Evolutionary conservation across 2,329 filamentous ascomycete genomes (phyloP).

Genomic region (Calonectria montana): DNA sequence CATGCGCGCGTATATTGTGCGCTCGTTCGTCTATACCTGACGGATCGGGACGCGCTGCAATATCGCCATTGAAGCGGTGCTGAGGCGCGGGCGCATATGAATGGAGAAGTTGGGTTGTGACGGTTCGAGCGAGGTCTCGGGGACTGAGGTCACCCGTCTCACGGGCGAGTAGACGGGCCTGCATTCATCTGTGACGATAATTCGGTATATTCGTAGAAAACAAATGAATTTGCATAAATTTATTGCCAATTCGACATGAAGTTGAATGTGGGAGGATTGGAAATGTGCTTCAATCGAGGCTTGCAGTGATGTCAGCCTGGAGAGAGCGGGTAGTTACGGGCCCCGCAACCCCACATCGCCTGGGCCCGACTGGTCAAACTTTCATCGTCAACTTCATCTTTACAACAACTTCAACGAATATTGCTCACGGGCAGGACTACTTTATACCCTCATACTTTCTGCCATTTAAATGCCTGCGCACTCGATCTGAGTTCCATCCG

Average conservation of each 20-base stretch:
- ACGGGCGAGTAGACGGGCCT: constrained; percentile 83
- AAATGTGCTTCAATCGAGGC: background rate
- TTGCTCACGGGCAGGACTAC: background rate
- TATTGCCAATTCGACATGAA: constrained; percentile 2
- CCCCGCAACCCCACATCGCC: constrained; percentile 36
- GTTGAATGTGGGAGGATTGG: background rate
- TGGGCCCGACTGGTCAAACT: constrained; percentile 24
- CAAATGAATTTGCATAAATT: background rate
- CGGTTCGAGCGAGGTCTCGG: constrained; percentile 71
- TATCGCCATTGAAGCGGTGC: constrained; percentile 75
- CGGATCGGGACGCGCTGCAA: constrained; percentile 23
- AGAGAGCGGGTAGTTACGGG: background rate
- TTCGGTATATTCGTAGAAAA: background rate
- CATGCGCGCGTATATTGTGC: constrained; percentile 72
- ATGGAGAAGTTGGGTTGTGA: constrained; percentile 74
- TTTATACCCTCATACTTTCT: background rate
- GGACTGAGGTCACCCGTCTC: constrained; percentile 76
- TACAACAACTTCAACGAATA: background rate
- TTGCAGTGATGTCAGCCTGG: constrained; percentile 38
- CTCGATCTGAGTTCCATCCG: background rate
- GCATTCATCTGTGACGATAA: constrained; percentile 60
- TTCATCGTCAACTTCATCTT: constrained; percentile 21
- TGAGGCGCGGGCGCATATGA: constrained; percentile 75
- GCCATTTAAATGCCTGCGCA: too few relatives aligned
- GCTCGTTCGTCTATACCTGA: constrained; percentile 43